Evolutionary conservation across 129 eudicot species (phyloP).

Genomic region (Flaveria ramosissima): DNA sequence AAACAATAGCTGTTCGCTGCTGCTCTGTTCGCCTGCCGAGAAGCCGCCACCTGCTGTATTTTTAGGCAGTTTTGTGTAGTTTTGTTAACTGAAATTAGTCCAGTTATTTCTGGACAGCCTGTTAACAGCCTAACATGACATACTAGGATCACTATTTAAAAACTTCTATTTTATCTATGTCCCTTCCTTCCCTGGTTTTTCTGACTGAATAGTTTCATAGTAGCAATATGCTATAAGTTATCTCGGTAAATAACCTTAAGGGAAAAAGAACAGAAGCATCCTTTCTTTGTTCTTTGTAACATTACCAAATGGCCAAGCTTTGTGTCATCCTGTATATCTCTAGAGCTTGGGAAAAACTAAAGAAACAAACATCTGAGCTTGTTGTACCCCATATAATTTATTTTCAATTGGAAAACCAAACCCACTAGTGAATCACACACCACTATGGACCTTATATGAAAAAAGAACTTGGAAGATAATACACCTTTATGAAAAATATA

Average conservation of each 20-base stretch:
- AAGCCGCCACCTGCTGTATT: no score
- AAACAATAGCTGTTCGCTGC: no score
- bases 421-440: background rate
- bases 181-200: background rate
- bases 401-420: background rate
- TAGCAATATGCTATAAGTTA: background rate
- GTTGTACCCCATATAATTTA: background rate
- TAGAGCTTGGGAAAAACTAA: background rate
- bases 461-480: background rate
- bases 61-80: no score
- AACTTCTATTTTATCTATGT: background rate
- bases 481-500: background rate
- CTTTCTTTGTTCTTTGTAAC: background rate
- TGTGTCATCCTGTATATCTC: background rate
- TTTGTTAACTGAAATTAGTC: no score
- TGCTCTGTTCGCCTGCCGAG: no score
- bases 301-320: slow-evolving; percentile 5
- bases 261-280: background rate
- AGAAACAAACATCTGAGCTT: background rate
- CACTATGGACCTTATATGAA: background rate
- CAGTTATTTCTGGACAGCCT: no score
- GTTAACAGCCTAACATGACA: background rate
- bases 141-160: background rate
- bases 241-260: background rate
- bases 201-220: background rate